phyloP scores from a whole-genome alignment of 768 basidiomycete genomes.

The Chalciporus chontae region DNA sequence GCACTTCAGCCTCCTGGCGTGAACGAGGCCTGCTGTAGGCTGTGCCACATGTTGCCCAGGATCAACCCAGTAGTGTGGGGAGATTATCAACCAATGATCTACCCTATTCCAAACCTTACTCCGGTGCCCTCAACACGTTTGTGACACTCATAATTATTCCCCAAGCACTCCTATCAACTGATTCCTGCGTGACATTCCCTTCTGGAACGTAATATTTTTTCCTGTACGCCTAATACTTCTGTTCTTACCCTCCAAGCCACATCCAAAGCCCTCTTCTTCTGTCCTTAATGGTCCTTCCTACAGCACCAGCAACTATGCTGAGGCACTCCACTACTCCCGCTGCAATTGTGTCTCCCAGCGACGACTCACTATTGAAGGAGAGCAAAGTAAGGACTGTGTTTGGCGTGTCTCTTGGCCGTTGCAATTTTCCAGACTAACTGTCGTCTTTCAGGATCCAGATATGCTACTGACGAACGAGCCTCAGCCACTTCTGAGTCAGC shows the following conservation, averaged over 20 bases:
- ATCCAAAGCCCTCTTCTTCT: background rate
- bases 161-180: background rate
- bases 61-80: background rate
- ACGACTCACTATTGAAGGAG: background rate
- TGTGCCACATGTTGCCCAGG: background rate
- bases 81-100: slow-evolving; percentile 3
- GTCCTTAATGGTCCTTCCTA: background rate
- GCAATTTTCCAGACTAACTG: slow-evolving; percentile 4
- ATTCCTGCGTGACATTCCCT: background rate
- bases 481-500: slow-evolving; percentile 4
- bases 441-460: slow-evolving; percentile 1
- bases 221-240: background rate
- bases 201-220: background rate
- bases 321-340: slow-evolving; percentile 3
- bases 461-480: slow-evolving; percentile 10
- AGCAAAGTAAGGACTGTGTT: slow-evolving; percentile 11
- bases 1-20: slow-evolving; percentile 6
- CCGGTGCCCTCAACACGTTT: background rate
- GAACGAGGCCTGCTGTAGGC: slow-evolving; percentile 17
- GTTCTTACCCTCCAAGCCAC: background rate
- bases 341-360: background rate
- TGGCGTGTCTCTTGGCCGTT: background rate
- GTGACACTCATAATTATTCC: background rate
- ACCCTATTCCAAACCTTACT: background rate
- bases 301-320: background rate